Evolutionary conservation across 2,329 filamentous ascomycete species (phyloP), one percentile per base, ranked within the genome.

Genomic region (Lachnellula subtilissima): DNA sequence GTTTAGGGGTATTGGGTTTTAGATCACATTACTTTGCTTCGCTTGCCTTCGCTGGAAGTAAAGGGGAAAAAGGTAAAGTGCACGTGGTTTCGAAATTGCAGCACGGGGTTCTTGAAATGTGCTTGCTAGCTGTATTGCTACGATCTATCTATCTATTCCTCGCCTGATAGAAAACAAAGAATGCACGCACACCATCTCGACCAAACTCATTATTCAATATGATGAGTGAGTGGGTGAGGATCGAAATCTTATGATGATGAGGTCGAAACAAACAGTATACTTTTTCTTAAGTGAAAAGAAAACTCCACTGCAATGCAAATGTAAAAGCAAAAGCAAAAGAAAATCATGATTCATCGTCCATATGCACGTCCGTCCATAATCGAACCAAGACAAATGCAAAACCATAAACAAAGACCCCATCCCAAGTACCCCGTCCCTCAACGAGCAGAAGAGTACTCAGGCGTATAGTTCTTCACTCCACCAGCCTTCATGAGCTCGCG

Each of bases 401-500:
- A 19, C 42, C n/a, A 22, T 12, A 4, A 3, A 19, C 39, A n/a
- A 6, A 45, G 3, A 45, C 9, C 22, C 3, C 7, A 22, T 25
- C 5, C 25, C 25, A 22, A 22, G 25, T 28, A 28, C 1, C 1
- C 25, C 25, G 6, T 1, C 28, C n/a, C 43, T 53, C 45, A 53
- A 6, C 43, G 40, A 45, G 17, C 35, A 37, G 59, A 57, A 59
- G 77, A 75, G 66, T 81, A 88, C 50, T 86, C 84, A 5, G 85
- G 81, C 70, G 84, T 83, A 64, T 80, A 88, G 7, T 78, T 77
- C 65, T 76, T 76, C 5, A 85, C 76, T 12, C 83, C 85, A 2
- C 85, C 67, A 61, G 83, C 85, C 67, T 85, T 87, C 78, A 90
- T 91, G 59, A 95, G 72, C 73, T 95, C 90, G 52, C 90, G 76